These are phyloP conservation scores for Gloeostereum incarnatum DNA, from an alignment of 768 basidiomycete species.

Conservation along the genomic window DNA sequence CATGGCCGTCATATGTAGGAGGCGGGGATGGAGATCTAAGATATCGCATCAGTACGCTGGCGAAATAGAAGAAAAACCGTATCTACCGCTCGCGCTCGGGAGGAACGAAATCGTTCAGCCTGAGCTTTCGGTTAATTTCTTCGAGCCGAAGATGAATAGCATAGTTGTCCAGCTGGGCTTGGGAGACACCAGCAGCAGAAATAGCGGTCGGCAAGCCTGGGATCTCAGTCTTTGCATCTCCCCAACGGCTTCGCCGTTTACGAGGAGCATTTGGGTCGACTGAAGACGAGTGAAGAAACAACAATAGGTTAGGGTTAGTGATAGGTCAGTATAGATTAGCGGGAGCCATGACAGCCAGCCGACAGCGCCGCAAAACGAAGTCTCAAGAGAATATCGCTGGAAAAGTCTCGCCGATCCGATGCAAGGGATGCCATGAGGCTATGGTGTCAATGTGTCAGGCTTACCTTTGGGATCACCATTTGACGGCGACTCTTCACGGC, in stretches of 20 bases:
- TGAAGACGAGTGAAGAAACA: conserved; percentile 34
- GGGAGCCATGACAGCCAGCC: conserved; percentile 15
- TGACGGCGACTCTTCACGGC: conserved; percentile 58
- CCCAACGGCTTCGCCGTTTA: conserved; percentile 97
- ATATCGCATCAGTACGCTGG: conserved; percentile 11
- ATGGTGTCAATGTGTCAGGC: conserved; percentile 29
- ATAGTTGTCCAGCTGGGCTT: conserved; percentile 95
- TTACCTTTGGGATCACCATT: conserved; percentile 68
- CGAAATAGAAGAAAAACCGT: conserved; percentile 1
- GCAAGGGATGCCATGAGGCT: conserved; percentile 27
- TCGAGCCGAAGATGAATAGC: conserved; percentile 93
- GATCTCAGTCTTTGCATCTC: conserved; percentile 85
- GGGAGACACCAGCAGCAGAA: conserved; percentile 86
- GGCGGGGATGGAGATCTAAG: conserved; percentile 92
- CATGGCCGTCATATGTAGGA: conserved; percentile 94
- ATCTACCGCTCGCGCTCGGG: conserved; percentile 88
- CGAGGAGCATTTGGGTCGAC: conserved; percentile 82
- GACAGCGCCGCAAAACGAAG: too few relatives aligned
- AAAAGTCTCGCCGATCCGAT: conserved; percentile 21
- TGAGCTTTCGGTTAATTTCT: conserved; percentile 93
- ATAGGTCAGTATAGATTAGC: conserved; percentile 29
- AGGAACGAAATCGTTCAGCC: conserved; percentile 91
- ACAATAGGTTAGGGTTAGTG: conserved; percentile 50
- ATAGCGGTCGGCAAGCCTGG: conserved; percentile 94
- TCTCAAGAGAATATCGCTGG: conserved; percentile 3